These are phyloP conservation scores for Omphalotus olearius DNA, from an alignment of 1,284 basidiomycete species.

Conservation along the genomic window DNA sequence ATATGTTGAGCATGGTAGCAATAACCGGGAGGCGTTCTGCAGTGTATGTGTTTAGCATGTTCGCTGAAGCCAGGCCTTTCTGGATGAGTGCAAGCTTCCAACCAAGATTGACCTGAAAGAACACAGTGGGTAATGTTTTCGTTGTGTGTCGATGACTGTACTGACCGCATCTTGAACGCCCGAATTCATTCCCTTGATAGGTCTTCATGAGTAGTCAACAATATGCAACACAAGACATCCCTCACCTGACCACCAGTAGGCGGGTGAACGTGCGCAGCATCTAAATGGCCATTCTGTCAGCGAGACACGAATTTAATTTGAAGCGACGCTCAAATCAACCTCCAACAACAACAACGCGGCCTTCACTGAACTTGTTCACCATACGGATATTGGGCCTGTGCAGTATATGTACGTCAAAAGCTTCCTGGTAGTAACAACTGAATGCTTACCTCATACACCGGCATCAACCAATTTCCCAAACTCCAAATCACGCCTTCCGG, in stretches of 20 bases:
- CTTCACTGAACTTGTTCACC: constrained; percentile 11
- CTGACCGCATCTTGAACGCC: constrained; percentile 34
- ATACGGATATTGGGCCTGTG: constrained; percentile 13
- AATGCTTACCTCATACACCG: constrained; percentile 2
- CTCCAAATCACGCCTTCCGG: constrained; percentile 22
- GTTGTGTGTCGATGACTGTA: constrained; percentile 10
- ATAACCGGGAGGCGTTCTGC: constrained; percentile 32
- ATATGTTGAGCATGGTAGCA: constrained; percentile 23
- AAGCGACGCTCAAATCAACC: constrained; percentile 3
- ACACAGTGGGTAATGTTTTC: not conserved
- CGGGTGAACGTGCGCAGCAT: constrained; percentile 27
- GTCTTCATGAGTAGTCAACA: not conserved
- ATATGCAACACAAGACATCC: not conserved
- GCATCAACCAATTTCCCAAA: constrained; percentile 24
- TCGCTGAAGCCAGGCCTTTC: constrained; percentile 6
- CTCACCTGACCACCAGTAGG: constrained; percentile 28
- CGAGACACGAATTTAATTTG: not conserved
- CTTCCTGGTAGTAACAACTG: not conserved
- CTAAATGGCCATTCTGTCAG: constrained; percentile 17
- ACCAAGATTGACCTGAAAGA: constrained; percentile 29
- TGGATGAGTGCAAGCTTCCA: constrained; percentile 33
- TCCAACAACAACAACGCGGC: constrained; percentile 16
- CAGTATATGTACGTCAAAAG: constrained; percentile 14
- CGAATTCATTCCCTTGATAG: constrained; percentile 30
- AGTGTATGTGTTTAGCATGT: constrained; percentile 12